Conservation (phyloP, 225 moss, liverwort and hornwort genomes). For the Antitrichia curtipendula region DNA sequence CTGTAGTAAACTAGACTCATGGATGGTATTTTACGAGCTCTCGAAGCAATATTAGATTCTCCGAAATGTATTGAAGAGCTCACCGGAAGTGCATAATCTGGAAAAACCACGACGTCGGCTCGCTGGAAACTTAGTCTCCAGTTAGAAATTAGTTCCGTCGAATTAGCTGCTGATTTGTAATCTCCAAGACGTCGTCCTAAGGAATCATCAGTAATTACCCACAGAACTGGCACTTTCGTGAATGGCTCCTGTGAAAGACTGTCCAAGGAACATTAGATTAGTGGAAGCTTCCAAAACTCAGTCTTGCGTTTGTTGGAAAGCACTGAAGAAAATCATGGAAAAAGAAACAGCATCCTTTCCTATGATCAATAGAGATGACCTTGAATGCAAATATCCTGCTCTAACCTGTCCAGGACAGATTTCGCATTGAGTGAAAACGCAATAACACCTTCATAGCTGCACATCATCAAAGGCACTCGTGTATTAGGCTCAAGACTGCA, state of each 20-base stretch:
- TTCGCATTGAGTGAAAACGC: slow-evolving; percentile 39
- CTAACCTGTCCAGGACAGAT: slow-evolving; percentile 33
- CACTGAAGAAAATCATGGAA: neutral
- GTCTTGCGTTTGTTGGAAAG: neutral
- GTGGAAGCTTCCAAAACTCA: neutral
- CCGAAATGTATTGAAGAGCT: neutral
- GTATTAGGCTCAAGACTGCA: neutral
- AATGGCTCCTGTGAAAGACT: slow-evolving; percentile 59
- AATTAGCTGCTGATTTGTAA: slow-evolving; percentile 8
- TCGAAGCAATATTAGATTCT: neutral
- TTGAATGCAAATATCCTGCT: neutral
- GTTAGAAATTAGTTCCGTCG: neutral
- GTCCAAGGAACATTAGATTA: neutral
- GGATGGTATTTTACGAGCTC: neutral
- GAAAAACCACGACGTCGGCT: slow-evolving; percentile 61
- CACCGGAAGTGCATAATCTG: slow-evolving; percentile 69
- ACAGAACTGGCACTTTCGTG: slow-evolving; percentile 33
- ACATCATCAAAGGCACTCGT: neutral
- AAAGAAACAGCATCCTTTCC: neutral
- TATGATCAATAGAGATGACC: neutral
- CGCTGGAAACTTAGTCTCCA: slow-evolving; percentile 60
- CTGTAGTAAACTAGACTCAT: neutral
- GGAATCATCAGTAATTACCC: slow-evolving; percentile 35
- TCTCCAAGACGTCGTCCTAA: slow-evolving; percentile 39
- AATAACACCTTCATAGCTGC: slow-evolving; percentile 55